These are phyloP conservation scores for Colletotrichum chlorophyti DNA, from an alignment of 2,329 filamentous ascomycete genomes.

Conservation along the genomic window DNA sequence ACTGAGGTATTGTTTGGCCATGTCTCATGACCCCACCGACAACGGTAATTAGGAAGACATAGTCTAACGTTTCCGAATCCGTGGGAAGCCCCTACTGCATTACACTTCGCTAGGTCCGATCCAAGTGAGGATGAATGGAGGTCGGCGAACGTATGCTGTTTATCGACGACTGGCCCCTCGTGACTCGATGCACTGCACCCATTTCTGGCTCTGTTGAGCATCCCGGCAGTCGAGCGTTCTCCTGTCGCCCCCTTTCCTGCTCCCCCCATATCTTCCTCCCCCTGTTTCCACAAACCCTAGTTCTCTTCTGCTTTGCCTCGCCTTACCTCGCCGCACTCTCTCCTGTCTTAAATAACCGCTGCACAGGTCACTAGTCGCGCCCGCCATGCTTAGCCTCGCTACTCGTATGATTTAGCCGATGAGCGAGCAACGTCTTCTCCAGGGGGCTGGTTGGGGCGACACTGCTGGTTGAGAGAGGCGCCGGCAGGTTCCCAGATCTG, in stretches of 20 bases:
- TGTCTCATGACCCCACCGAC: constrained; percentile 16
- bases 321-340: neutral
- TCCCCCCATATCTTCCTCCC: too few relatives aligned
- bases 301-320: neutral
- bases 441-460: too few relatives aligned
- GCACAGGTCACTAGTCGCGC: neutral
- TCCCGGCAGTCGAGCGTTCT: neutral
- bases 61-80: neutral
- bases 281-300: neutral
- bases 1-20: neutral
- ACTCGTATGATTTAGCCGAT: constrained; percentile 25
- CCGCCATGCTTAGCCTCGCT: too few relatives aligned
- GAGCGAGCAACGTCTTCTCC: neutral
- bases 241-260: neutral
- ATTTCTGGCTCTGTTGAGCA: neutral
- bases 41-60: neutral
- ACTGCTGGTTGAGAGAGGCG: neutral
- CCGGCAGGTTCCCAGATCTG: constrained; percentile 15
- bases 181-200: neutral
- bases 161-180: neutral
- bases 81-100: neutral
- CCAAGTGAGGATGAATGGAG: constrained; percentile 1
- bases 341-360: neutral
- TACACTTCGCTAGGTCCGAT: neutral
- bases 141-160: neutral